phyloP scores from a whole-genome alignment of 768 basidiomycete species.

The Crepidotus variabilis region DNA sequence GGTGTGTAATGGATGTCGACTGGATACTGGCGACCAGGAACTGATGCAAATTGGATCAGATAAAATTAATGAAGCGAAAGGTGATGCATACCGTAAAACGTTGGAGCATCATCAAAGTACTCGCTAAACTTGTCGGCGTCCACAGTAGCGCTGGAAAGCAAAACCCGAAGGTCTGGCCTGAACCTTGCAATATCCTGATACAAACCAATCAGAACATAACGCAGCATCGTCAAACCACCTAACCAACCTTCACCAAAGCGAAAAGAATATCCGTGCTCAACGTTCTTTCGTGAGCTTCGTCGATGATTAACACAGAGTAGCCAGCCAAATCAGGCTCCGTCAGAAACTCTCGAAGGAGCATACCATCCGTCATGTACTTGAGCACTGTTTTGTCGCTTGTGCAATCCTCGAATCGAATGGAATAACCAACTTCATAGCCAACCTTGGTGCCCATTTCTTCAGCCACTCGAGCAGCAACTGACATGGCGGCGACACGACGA shows the following conservation, averaged over 20 bases:
- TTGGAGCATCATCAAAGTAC: conserved; percentile 95
- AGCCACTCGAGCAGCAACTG: conserved; percentile 96
- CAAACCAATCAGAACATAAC: neutral
- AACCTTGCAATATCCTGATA: conserved; percentile 94
- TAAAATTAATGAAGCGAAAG: neutral
- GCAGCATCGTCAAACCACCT: conserved; percentile 1
- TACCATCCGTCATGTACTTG: conserved; percentile 99
- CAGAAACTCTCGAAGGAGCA: conserved; percentile 94
- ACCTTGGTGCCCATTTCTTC: conserved; percentile 98
- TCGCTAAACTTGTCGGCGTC: conserved; percentile 98
- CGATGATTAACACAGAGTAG: conserved; percentile 94
- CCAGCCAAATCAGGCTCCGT: conserved; percentile 96
- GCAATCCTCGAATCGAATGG: conserved; percentile 98
- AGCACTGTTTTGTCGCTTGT: conserved; percentile 98
- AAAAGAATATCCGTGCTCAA: conserved; percentile 98
- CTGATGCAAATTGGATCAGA: conserved; percentile 33
- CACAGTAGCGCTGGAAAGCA: conserved; percentile 96
- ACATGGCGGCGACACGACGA: conserved; percentile 98
- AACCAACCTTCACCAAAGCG: conserved; percentile 93
- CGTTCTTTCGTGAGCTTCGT: conserved; percentile 98
- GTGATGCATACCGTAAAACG: conserved; percentile 73
- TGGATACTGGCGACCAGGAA: conserved; percentile 95
- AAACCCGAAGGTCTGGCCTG: conserved; percentile 85
- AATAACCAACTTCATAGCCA: conserved; percentile 99
- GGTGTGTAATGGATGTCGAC: conserved; percentile 99